phyloP scores from a whole-genome alignment of 2,329 filamentous ascomycete genomes.

The Xylariaceae sp. region DNA sequence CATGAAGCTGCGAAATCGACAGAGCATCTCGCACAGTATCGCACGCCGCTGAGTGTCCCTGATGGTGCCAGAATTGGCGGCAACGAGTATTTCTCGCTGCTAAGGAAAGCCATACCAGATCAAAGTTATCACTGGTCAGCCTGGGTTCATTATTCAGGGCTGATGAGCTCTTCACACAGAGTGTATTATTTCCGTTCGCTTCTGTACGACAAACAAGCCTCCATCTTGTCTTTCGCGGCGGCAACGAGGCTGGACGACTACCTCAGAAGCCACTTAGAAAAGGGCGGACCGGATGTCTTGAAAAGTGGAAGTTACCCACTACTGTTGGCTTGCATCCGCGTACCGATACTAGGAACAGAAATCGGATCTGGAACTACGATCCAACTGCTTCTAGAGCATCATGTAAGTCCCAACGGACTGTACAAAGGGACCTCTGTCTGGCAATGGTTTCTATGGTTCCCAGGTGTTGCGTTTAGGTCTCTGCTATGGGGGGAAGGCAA shows the following conservation, averaged over 20 bases:
- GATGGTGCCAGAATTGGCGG: no score
- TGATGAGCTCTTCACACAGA: not conserved
- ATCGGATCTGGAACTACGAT: not conserved
- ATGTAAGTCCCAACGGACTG: conserved; percentile 2
- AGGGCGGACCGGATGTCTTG: conserved; percentile 4
- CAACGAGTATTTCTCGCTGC: no score
- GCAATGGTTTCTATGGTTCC: conserved; percentile 11
- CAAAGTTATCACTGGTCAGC: conserved; percentile 1
- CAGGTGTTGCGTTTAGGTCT: not conserved
- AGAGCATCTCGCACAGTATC: no score
- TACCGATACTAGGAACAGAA: not conserved
- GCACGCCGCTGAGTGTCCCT: no score
- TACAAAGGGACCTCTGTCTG: conserved; percentile 10
- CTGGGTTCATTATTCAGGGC: not conserved
- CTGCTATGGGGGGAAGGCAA: no score
- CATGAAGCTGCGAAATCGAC: no score
- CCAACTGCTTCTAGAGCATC: conserved; percentile 5
- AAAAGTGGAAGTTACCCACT: conserved; percentile 13
- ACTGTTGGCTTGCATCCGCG: conserved; percentile 12
- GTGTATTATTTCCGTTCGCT: not conserved
- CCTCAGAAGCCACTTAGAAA: conserved; percentile 3
- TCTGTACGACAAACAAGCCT: not conserved
- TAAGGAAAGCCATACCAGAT: no score
- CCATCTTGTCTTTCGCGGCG: conserved; percentile 12
- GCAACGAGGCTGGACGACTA: conserved; percentile 4